Evolutionary conservation across 2,329 filamentous ascomycete genomes (phyloP).

Genomic region (Aspergillus pseudonomiae): DNA sequence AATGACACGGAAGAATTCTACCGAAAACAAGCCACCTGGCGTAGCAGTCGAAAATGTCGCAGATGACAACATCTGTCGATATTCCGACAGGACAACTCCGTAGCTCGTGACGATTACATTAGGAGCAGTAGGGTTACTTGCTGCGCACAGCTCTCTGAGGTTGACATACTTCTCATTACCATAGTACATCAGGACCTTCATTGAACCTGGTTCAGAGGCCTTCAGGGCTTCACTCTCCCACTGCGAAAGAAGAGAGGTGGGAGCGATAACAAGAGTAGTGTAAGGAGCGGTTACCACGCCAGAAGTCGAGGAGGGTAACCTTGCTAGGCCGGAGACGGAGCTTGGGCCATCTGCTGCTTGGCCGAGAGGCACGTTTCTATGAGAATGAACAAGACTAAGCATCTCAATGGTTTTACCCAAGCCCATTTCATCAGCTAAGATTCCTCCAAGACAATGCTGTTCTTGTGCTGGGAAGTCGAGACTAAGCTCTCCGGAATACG

Average conservation of each 20-base stretch:
- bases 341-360: conserved; percentile 31
- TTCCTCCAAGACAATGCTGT: conserved; percentile 89
- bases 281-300: conserved; percentile 72
- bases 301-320: conserved; percentile 61
- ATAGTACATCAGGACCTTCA: conserved; percentile 90
- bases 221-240: conserved; percentile 96
- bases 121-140: conserved; percentile 75
- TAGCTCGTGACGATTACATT: conserved; percentile 96
- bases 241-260: conserved; percentile 93
- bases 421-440: conserved; percentile 95
- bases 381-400: conserved; percentile 87
- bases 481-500: conserved; percentile 92
- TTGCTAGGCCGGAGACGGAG: conserved; percentile 64
- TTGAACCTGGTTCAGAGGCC: conserved; percentile 78
- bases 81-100: conserved; percentile 88
- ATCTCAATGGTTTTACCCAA: conserved; percentile 98
- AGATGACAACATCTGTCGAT: conserved; percentile 64
- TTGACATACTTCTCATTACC: conserved; percentile 81
- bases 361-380: conserved; percentile 61
- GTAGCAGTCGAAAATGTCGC: conserved; percentile 45
- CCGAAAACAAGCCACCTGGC: conserved; percentile 78
- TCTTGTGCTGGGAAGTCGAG: conserved; percentile 91
- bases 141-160: conserved; percentile 76
- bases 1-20: conserved; percentile 93
- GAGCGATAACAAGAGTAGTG: conserved; percentile 93